A percentile compares a stretch with the other conserved stretches of the same genome.
These are phyloP conservation scores for Naganishia friedmannii DNA, from an alignment of 768 basidiomycete species.

Conservation along the genomic window DNA sequence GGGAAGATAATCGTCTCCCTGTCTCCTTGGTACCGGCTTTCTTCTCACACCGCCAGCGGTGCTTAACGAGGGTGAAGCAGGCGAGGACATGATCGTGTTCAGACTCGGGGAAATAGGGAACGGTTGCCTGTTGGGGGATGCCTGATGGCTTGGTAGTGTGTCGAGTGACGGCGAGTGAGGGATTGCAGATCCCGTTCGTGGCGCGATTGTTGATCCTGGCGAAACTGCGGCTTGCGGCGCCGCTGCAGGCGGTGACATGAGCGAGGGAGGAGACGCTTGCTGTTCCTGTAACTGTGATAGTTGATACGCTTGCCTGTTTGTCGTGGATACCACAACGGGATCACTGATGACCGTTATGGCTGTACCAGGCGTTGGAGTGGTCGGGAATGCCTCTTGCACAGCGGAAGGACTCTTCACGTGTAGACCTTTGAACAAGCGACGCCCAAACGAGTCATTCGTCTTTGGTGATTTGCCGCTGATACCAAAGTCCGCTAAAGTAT, in stretches of 20 bases:
- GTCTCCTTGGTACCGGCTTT: constrained; percentile 21
- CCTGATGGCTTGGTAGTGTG: constrained; percentile 4
- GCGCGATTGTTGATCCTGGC: neutral
- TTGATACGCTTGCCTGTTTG: constrained; percentile 8
- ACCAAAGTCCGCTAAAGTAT: neutral
- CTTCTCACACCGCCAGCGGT: constrained; percentile 22
- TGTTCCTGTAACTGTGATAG: constrained; percentile 13
- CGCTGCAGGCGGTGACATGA: constrained; percentile 9
- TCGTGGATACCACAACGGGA: constrained; percentile 14
- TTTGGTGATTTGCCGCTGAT: constrained; percentile 18
- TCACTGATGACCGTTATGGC: constrained; percentile 4
- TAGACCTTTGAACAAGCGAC: constrained; percentile 19
- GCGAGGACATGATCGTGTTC: constrained; percentile 13
- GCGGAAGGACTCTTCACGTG: constrained; percentile 9
- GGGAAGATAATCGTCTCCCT: constrained; percentile 20
- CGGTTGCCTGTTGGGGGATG: neutral
- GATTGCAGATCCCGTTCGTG: neutral
- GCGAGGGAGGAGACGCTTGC: constrained; percentile 10
- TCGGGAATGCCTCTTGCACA: constrained; percentile 5
- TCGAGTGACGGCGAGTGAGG: constrained; percentile 12
- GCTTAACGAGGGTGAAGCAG: constrained; percentile 2
- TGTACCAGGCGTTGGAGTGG: neutral
- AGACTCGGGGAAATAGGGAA: constrained; percentile 20
- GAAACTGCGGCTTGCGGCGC: neutral
- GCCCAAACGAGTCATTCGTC: constrained; percentile 13